Base-by-base conservation (phyloP, 371 early-diverging fungal species). In the Batrachochytrium dendrobatidis region DNA sequence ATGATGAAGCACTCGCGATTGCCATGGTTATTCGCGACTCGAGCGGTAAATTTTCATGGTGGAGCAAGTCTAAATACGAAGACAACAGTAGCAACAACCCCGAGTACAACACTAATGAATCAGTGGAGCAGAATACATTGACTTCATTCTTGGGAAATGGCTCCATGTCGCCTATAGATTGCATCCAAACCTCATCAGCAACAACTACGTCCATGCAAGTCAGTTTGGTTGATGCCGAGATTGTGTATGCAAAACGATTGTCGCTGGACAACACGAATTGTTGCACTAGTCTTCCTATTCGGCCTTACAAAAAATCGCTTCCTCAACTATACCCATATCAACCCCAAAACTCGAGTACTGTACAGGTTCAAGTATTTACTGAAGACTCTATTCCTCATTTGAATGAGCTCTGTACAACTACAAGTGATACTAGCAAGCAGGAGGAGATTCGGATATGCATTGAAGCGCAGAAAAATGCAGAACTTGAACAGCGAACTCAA, bases 31-130 rank as follows among this genome's bases (percentile, higher is more conserved):
- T 86, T 55, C 79, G 88, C 34, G 88, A 90, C 57, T 73, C 83
- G 1, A 84, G 77, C 8, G 90, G 90, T 18, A 82, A 80, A 62
- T 85, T 85, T 64, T 73, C 82, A 0, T 90, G 88, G 88, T 76
- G 77, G 22, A 69, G 80, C 28, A 71, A 74, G 46, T 65, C 82
- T 17, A 66, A 67, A 35, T 84, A 85, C 60, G 61, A 69, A 20
- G 79, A 80, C n/a, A n/a, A n/a, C n/a, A n/a, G n/a, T n/a, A n/a
- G n/a, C n/a, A n/a, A n/a, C n/a, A n/a, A n/a, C n/a, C n/a, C n/a
- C n/a, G n/a, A n/a, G n/a, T n/a, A n/a, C n/a, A n/a, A n/a, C n/a
- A n/a, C n/a, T n/a, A n/a, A n/a, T n/a, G n/a, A n/a, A n/a, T n/a
- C n/a, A n/a, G n/a, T n/a, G n/a, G n/a, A n/a, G n/a, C n/a, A n/a